These are phyloP conservation scores for Phyllosticta ampelicida DNA, from an alignment of 2,329 filamentous ascomycete species.

Conservation along the genomic window DNA sequence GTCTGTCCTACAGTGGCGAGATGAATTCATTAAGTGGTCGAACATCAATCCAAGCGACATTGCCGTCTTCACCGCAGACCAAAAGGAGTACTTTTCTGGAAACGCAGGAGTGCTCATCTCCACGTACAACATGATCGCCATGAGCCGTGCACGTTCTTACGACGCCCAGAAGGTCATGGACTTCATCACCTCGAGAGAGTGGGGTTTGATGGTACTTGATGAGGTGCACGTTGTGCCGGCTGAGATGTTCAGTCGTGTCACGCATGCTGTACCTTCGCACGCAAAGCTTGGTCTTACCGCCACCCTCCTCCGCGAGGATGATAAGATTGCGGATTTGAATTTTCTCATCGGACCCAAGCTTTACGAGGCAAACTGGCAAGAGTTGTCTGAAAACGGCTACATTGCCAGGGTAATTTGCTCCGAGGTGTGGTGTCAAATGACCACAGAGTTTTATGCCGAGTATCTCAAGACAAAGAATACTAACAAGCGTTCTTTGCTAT, in stretches of 20 bases:
- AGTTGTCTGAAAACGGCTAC: slow-evolving; percentile 89
- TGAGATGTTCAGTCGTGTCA: slow-evolving; percentile 91
- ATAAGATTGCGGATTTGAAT: slow-evolving; percentile 96
- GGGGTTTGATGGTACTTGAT: slow-evolving; percentile 94
- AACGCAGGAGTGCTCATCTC: slow-evolving; percentile 95
- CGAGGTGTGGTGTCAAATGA: slow-evolving; percentile 99
- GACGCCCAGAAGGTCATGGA: slow-evolving; percentile 98
- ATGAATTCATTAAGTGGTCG: slow-evolving; percentile 98
- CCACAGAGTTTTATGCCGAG: slow-evolving; percentile 92
- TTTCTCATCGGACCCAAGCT: slow-evolving; percentile 96
- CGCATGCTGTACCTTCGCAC: slow-evolving; percentile 84
- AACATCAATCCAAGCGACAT: slow-evolving; percentile 92
- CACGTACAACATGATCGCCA: slow-evolving; percentile 98
- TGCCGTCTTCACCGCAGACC: slow-evolving; percentile 87
- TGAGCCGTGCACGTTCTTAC: slow-evolving; percentile 74
- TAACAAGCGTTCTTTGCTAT: slow-evolving; percentile 59
- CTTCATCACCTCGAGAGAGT: slow-evolving; percentile 79
- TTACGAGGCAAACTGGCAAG: slow-evolving; percentile 99
- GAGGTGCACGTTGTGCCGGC: slow-evolving; percentile 98
- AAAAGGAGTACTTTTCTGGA: slow-evolving; percentile 74
- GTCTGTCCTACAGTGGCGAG: slow-evolving; percentile 94
- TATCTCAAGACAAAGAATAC: slow-evolving; percentile 61
- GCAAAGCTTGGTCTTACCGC: slow-evolving; percentile 91
- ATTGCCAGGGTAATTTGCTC: slow-evolving; percentile 97
- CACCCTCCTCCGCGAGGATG: slow-evolving; percentile 87